A percentile compares a stretch with the other conserved stretches of the same genome.
phyloP scores from a whole-genome alignment of 495 filamentous ascomycete genomes.

The Corynascus novoguineensis region DNA sequence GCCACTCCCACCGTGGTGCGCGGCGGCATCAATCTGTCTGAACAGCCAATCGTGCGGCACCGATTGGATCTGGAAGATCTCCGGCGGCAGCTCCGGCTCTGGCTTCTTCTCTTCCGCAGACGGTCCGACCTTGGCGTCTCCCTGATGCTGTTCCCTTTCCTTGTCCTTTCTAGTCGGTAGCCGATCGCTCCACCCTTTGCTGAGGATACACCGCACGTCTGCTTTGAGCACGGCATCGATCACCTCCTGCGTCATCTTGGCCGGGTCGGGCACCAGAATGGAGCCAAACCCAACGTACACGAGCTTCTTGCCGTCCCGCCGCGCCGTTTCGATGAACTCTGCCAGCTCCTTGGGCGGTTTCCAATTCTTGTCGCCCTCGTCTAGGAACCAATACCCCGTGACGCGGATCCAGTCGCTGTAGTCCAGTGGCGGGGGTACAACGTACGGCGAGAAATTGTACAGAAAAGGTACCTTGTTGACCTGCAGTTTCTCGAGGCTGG shows the following conservation, averaged over 20 bases:
- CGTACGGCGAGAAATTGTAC: slow-evolving; percentile 92
- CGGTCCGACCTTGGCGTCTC: slow-evolving; percentile 1
- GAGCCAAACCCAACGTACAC: slow-evolving; percentile 98
- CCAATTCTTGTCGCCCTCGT: slow-evolving; percentile 68
- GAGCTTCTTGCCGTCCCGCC: slow-evolving; percentile 77
- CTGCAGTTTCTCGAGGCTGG: slow-evolving; percentile 85
- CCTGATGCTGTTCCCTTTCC: slow-evolving; percentile 26
- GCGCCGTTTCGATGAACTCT: slow-evolving; percentile 74
- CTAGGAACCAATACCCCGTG: slow-evolving; percentile 96
- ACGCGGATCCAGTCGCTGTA: slow-evolving; percentile 97
- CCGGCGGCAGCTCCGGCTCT: slow-evolving; percentile 69
- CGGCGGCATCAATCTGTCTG: slow-evolving; percentile 85
- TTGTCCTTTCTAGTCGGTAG: slow-evolving; percentile 34
- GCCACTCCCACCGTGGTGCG: slow-evolving; percentile 90
- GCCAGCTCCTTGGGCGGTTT: slow-evolving; percentile 66
- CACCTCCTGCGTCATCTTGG: slow-evolving; percentile 79
- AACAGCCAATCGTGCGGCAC: slow-evolving; percentile 98
- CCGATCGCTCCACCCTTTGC: slow-evolving; percentile 98
- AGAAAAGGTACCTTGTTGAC: slow-evolving; percentile 94
- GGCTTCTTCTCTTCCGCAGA: slow-evolving; percentile 31
- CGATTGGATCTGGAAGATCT: slow-evolving; percentile 81
- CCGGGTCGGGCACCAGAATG: slow-evolving; percentile 88
- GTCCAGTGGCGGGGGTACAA: slow-evolving; percentile 88
- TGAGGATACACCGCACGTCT: slow-evolving; percentile 89
- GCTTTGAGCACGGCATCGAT: slow-evolving; percentile 88